These are phyloP conservation scores for Cymbopogon citratus DNA, from an alignment of 176 grass and related monocot species.

Conservation along the genomic window DNA sequence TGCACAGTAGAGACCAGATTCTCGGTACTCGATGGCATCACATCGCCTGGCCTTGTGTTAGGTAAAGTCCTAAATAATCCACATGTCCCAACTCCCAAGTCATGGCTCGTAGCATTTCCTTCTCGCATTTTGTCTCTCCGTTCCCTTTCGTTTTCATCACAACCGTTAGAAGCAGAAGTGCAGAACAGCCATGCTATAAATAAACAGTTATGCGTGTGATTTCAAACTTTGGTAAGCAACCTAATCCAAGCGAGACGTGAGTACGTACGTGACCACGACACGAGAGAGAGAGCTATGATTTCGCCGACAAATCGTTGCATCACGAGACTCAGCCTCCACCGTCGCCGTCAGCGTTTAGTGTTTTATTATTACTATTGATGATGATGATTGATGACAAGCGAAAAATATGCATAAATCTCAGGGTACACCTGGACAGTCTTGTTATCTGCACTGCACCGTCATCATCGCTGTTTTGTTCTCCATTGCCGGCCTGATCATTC, in stretches of 20 bases:
- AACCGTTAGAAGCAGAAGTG: not conserved
- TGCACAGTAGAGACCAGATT: not conserved
- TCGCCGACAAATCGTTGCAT: slow-evolving; percentile 1
- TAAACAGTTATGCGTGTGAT: not conserved
- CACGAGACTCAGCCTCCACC: too few species aligned
- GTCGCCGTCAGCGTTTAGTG: not conserved
- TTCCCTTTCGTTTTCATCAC: not conserved
- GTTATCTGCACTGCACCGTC: not conserved
- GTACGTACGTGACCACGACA: not conserved
- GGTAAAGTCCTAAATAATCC: not conserved
- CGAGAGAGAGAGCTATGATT: not conserved
- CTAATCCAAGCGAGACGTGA: not conserved
- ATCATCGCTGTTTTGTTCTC: not conserved
- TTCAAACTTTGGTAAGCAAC: slow-evolving; percentile 5
- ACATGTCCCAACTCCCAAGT: not conserved
- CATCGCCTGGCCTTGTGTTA: not conserved
- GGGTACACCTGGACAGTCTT: not conserved
- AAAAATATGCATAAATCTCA: not conserved
- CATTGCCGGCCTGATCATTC: not conserved
- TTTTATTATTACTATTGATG: not conserved
- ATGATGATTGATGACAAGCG: not conserved
- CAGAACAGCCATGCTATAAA: not conserved
- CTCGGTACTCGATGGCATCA: not conserved
- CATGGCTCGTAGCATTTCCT: not conserved
- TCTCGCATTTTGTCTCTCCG: not conserved